These are phyloP conservation scores for Coniochaeta sp. DNA, from an alignment of 2,329 filamentous ascomycete genomes.

Conservation along the genomic window DNA sequence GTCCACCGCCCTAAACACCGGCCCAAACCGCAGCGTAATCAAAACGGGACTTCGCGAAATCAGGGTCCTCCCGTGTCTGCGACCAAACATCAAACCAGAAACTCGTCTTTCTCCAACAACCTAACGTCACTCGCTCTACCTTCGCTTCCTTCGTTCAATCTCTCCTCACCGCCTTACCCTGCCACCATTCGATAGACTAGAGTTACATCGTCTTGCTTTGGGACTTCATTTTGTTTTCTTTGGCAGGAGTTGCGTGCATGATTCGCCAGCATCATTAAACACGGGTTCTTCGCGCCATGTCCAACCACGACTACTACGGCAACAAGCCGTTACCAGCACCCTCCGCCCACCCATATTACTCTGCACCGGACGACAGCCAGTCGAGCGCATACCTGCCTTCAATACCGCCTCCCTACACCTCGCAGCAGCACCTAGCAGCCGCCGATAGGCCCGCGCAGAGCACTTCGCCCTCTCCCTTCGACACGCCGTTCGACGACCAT, in stretches of 20 bases:
- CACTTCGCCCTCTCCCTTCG: slow-evolving; percentile 39
- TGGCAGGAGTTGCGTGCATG: not conserved
- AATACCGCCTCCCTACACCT: slow-evolving; percentile 18
- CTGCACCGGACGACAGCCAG: slow-evolving; percentile 13
- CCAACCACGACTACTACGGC: slow-evolving; percentile 58
- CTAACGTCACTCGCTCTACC: not conserved
- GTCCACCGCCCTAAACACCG: not conserved
- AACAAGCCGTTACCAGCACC: slow-evolving; percentile 32
- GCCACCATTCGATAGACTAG: not conserved
- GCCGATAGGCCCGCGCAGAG: slow-evolving; percentile 15
- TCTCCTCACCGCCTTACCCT: not conserved
- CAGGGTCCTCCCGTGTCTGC: not conserved
- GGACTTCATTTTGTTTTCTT: not conserved
- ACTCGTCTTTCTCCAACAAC: not conserved
- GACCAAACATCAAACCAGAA: not conserved
- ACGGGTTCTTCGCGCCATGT: slow-evolving; percentile 33
- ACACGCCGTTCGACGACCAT: slow-evolving; percentile 61
- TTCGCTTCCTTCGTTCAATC: not conserved
- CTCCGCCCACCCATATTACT: slow-evolving; percentile 26
- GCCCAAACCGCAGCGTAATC: not conserved
- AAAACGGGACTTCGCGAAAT: not conserved
- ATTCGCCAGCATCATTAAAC: not conserved
- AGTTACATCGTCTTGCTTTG: not conserved
- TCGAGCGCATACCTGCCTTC: not conserved
- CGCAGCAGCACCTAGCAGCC: slow-evolving; percentile 23